phyloP scores from a whole-genome alignment of 164 flowering plant species.

The Stephania yunnanensis region DNA sequence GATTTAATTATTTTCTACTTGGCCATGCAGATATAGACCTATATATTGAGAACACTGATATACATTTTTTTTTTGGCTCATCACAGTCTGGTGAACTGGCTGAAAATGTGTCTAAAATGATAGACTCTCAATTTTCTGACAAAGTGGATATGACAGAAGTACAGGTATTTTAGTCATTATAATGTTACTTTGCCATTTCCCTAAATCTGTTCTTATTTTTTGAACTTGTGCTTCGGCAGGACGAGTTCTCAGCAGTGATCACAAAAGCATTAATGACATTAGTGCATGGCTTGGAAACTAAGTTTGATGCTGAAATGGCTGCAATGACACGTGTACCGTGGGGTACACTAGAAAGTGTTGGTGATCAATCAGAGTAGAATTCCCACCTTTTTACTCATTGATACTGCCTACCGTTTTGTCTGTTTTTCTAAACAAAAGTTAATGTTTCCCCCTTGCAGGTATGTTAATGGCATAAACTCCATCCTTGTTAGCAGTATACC shows the following conservation, averaged over 20 bases:
- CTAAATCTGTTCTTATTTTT: not conserved
- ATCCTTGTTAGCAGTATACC: conserved; percentile 88
- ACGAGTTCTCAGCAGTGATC: conserved; percentile 89
- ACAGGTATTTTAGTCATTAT: conserved; percentile 44
- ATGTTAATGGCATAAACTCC: conserved; percentile 77
- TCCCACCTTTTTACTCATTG: not conserved
- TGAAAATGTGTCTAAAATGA: conserved; percentile 80
- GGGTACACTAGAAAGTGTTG: conserved; percentile 98
- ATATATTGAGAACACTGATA: not conserved
- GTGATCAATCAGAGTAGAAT: conserved; percentile 95
- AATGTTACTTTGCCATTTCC: not conserved
- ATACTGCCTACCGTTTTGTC: not conserved
- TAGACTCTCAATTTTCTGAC: conserved; percentile 68
- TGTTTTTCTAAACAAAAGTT: not conserved
- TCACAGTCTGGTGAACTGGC: conserved; percentile 87
- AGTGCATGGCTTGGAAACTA: conserved; percentile 91
- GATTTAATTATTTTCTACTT: not conserved
- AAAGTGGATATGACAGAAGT: conserved; percentile 93
- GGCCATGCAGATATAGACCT: not conserved
- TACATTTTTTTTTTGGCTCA: conserved; percentile 1
- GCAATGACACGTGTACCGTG: conserved; percentile 97
- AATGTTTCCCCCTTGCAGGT: conserved; percentile 42
- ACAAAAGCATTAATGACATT: conserved; percentile 81
- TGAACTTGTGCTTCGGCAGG: conserved; percentile 43
- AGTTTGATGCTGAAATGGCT: conserved; percentile 96